phyloP scores from a whole-genome alignment of 345 rosid species.

The Lagerstroemia speciosa region DNA sequence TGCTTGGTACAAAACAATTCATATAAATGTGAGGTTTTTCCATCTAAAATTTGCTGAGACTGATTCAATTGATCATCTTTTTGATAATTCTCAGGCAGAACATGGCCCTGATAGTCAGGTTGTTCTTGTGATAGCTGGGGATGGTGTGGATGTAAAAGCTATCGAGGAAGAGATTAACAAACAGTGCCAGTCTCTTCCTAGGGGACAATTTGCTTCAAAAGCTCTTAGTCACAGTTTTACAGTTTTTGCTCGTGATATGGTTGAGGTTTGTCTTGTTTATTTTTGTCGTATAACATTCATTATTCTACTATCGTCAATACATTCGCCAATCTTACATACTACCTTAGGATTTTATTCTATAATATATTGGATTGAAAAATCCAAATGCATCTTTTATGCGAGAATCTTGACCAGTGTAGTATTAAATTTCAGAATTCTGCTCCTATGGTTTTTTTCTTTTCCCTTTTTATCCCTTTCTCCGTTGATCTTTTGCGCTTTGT shows the following conservation, averaged over 20 bases:
- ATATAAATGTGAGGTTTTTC: not conserved
- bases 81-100: slow-evolving; percentile 58
- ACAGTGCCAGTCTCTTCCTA: slow-evolving; percentile 67
- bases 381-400: not conserved
- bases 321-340: not conserved
- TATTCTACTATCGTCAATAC: not conserved
- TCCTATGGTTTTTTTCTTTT: not conserved
- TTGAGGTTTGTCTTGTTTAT: slow-evolving; percentile 44
- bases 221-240: slow-evolving; percentile 80
- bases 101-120: slow-evolving; percentile 98
- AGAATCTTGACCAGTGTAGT: not conserved
- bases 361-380: not conserved
- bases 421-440: not conserved
- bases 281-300: not conserved
- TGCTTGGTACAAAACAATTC: not conserved
- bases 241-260: slow-evolving; percentile 71
- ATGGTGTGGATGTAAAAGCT: slow-evolving; percentile 57
- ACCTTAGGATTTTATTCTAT: not conserved
- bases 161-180: slow-evolving; percentile 70
- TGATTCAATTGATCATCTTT: not conserved
- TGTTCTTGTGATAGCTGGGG: slow-evolving; percentile 81
- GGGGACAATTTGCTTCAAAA: slow-evolving; percentile 76
- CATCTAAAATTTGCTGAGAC: not conserved
- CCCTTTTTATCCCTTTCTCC: not conserved
- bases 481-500: too few species aligned